Percentiles rank a stretch among this genome's conserved stretches.
Conservation (phyloP, 192 early-diverging fungal species). For the Gigaspora rosea region DNA sequence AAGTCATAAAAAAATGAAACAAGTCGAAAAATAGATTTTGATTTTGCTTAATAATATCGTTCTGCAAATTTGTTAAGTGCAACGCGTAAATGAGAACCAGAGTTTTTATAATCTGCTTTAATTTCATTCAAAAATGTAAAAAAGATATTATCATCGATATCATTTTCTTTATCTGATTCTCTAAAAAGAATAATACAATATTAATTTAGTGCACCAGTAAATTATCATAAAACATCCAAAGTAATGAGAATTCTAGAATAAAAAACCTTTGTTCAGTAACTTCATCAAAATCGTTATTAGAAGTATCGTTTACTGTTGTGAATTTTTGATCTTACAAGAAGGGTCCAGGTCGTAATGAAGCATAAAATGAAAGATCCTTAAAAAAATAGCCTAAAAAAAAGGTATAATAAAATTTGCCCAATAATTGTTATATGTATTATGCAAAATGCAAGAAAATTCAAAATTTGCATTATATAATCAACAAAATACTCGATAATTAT, state of each 20-base stretch:
- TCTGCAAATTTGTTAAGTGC: neutral
- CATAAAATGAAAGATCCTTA: slow-evolving; percentile 9
- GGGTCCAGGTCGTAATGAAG: neutral
- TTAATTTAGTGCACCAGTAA: no score
- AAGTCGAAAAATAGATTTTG: neutral
- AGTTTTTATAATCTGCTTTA: slow-evolving; percentile 4
- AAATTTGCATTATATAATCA: no score
- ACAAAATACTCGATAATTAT: no score
- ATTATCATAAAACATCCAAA: no score
- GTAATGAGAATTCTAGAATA: no score
- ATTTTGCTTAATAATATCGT: slow-evolving; percentile 11
- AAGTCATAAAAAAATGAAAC: slow-evolving; percentile 1
- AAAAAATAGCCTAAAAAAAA: slow-evolving; percentile 9
- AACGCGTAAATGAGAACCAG: neutral
- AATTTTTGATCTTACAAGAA: neutral
- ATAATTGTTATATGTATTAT: no score
- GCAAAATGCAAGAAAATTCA: no score
- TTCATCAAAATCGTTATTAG: slow-evolving; percentile 14
- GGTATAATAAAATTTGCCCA: neutral
- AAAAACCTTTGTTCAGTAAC: slow-evolving; percentile 9
- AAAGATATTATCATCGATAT: neutral
- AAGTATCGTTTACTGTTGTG: neutral
- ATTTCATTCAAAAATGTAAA: slow-evolving; percentile 8
- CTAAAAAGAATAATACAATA: no score
- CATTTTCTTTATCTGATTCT: neutral